Conservation (phyloP, 805 yeast species). For the Nakazawaea ernobii region DNA sequence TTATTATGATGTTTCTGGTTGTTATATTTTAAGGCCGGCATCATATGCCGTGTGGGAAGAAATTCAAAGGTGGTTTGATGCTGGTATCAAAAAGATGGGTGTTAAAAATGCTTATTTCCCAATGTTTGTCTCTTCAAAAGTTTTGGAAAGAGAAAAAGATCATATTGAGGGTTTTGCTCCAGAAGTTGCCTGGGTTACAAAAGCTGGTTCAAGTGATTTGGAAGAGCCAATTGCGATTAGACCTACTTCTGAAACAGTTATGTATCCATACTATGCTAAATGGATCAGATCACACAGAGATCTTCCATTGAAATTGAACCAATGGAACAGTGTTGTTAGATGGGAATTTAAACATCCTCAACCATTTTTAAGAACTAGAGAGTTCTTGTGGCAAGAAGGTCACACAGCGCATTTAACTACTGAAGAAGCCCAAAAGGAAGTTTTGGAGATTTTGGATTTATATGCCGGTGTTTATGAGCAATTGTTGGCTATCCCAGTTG, state of each 20-base stretch:
- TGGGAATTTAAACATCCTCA: constrained; percentile 99
- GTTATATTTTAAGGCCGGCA: constrained; percentile 95
- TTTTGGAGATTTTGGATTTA: constrained; percentile 75
- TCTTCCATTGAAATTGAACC: constrained; percentile 91
- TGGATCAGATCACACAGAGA: constrained; percentile 99
- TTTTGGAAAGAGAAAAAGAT: constrained; percentile 95
- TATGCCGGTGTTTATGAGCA: constrained; percentile 85
- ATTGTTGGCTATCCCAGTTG: constrained; percentile 93
- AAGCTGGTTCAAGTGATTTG: constrained; percentile 88
- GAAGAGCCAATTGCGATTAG: constrained; percentile 99
- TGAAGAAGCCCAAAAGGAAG: constrained; percentile 81
- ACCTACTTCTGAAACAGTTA: constrained; percentile 98
- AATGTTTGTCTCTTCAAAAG: constrained; percentile 91
- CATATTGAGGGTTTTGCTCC: constrained; percentile 99
- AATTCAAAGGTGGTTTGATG: constrained; percentile 84
- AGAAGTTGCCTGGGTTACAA: constrained; percentile 99
- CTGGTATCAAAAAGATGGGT: constrained; percentile 75
- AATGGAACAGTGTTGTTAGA: constrained; percentile 99
- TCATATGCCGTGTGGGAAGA: constrained; percentile 93
- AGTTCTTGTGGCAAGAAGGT: constrained; percentile 99
- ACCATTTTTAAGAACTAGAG: constrained; percentile 98
- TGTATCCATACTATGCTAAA: constrained; percentile 98
- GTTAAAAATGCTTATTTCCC: constrained; percentile 97
- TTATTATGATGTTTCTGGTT: constrained; percentile 97
- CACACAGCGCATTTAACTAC: constrained; percentile 93